A percentile compares a stretch with the other conserved stretches of the same genome.
Conservation (phyloP, 805 yeast species). For the Lipomyces mesembrius region DNA sequence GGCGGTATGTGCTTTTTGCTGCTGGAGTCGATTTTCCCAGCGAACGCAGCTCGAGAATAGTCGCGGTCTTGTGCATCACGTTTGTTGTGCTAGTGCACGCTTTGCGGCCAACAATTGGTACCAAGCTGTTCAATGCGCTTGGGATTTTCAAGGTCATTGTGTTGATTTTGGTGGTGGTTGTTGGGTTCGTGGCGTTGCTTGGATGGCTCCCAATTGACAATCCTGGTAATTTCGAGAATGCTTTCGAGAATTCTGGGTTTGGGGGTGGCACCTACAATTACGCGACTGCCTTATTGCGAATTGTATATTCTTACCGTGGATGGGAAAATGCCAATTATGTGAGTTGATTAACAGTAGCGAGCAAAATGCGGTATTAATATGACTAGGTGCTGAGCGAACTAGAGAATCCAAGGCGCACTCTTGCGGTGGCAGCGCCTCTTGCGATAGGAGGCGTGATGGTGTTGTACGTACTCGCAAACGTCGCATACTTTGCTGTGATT, state of each 20-base stretch:
- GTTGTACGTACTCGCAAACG: constrained; percentile 60
- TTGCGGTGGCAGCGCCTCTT: constrained; percentile 64
- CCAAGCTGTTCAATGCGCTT: constrained; percentile 56
- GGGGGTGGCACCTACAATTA: constrained; percentile 55
- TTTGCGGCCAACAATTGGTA: constrained; percentile 55
- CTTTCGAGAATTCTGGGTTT: constrained; percentile 50
- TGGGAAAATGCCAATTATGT: constrained; percentile 75
- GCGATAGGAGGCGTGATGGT: constrained; percentile 59
- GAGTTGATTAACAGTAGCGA: background rate
- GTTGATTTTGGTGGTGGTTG: constrained; percentile 53
- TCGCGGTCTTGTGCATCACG: constrained; percentile 57
- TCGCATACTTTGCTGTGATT: constrained; percentile 62
- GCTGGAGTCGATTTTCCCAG: constrained; percentile 48
- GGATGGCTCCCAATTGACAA: constrained; percentile 45
- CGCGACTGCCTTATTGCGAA: constrained; percentile 61
- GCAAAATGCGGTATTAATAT: background rate
- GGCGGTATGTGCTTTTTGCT: constrained; percentile 58
- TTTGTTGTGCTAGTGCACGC: constrained; percentile 56
- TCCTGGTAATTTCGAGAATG: constrained; percentile 48
- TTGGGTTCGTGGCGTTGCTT: constrained; percentile 53
- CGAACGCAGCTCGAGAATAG: constrained; percentile 50
- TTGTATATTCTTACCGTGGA: constrained; percentile 68
- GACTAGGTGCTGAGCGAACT: constrained; percentile 53
- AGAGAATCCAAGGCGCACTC: constrained; percentile 59
- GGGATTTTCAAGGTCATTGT: constrained; percentile 61